Evolutionary conservation across 179 eudicot genomes (phyloP).

Genomic region (Pouteria campechiana): DNA sequence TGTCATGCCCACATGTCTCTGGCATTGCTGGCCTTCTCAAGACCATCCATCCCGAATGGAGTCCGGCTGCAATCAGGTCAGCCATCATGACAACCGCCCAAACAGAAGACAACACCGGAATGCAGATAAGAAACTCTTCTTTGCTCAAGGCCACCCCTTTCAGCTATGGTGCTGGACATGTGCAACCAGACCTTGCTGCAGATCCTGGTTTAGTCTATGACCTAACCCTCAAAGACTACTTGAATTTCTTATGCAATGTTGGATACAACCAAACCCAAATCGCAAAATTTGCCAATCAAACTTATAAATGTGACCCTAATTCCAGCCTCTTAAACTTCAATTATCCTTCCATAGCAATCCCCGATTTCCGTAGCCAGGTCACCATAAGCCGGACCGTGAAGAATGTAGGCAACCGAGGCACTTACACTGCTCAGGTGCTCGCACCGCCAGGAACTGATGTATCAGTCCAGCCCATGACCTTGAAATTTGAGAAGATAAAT

Average conservation of each 20-base stretch:
- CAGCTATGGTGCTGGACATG: conserved; percentile 63
- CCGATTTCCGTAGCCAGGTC: conserved; percentile 17
- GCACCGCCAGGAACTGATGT: conserved; percentile 27
- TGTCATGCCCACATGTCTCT: conserved; percentile 47
- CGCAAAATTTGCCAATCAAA: conserved; percentile 3
- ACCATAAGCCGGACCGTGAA: conserved; percentile 40
- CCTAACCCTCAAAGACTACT: conserved; percentile 29
- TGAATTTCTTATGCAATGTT: conserved; percentile 35
- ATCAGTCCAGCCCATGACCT: conserved; percentile 21
- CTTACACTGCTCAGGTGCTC: conserved; percentile 20
- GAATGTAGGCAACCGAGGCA: conserved; percentile 52
- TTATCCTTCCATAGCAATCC: conserved; percentile 63
- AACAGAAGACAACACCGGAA: conserved; percentile 7
- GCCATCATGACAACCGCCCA: conserved; percentile 46
- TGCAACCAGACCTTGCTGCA: conserved; percentile 47
- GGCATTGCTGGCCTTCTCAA: conserved; percentile 35
- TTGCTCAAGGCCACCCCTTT: conserved; percentile 13
- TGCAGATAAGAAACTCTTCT: conserved; percentile 19
- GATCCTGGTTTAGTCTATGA: conserved; percentile 70
- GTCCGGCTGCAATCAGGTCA: conserved; percentile 41
- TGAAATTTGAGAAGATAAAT: conserved; percentile 32
- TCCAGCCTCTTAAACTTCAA: conserved; percentile 27
- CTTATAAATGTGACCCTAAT: conserved; percentile 26
- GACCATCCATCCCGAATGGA: conserved; percentile 44
- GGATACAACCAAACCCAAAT: conserved; percentile 38